Evolutionary conservation across 352 stramenopile species (phyloP), one percentile per base, ranked within the genome.

Genomic region (Pythium guiyangense): DNA sequence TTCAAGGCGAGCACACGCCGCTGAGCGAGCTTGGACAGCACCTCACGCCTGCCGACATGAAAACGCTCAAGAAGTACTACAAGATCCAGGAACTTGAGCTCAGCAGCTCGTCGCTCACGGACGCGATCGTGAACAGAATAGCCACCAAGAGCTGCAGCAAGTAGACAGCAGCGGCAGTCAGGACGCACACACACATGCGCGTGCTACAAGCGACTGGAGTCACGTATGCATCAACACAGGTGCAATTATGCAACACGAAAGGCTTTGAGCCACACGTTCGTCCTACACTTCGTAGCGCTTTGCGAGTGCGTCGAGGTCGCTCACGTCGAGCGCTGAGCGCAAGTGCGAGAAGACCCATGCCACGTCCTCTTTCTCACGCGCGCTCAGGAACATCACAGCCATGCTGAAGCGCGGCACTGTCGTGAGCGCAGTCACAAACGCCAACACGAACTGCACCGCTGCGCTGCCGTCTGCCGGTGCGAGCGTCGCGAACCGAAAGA

Each of bases 111-210:
- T 74, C 79, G 26, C 65, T 94, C 4, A 60, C 74, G 4, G 84
- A 94, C 52, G 84, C 84, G 11, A 80, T 87, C 40, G 69, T 73
- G 12, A 87, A 75, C 49, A 77, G 82, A 78, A 94, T 94, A 86
- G 84, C 84, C 18, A 92, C 81, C 45, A 94, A 94, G 66, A 90
- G 71, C 62, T 91, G 79, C 73, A 88, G 60, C 76, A 94, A 94
- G 62, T 94, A 81, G 72, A 40, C 11, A 4, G 18, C 9, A 9
- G 27, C 14, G 6, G 14, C 6, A n/a, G 39, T n/a, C 4, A 34
- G 4, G 29, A 34, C 8, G 29, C 29, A 34, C 31, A 12, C 31
- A 34, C 29, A 6, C 31, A 12, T 37, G 31, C 1, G 6, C 31
- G 31, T 2, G n/a, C n/a, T 2, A 37, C 31, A 9, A 37, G 31